Conservation (phyloP, 2,329 filamentous ascomycete genomes). For the Rhexocercosporidium sp. region DNA sequence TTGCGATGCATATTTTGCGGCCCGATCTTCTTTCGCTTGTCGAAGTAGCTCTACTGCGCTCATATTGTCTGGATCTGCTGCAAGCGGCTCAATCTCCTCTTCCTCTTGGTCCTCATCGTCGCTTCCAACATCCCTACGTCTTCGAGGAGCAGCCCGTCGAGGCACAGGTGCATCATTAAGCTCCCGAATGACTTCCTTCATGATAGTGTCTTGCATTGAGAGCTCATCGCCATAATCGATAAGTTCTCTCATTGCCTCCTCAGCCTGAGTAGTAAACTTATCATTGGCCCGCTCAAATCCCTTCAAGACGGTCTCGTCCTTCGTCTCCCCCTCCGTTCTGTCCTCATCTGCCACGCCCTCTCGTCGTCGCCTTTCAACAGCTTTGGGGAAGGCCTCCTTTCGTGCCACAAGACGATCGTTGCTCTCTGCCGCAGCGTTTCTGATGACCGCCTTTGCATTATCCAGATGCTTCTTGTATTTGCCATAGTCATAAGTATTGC, state of each 20-base stretch:
- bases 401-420: constrained; percentile 56
- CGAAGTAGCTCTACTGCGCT: constrained; percentile 46
- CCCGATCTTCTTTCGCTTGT: constrained; percentile 43
- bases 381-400: constrained; percentile 32
- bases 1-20: constrained; percentile 44
- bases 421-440: constrained; percentile 54
- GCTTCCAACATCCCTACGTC: constrained; percentile 35
- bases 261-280: constrained; percentile 58
- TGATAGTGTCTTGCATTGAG: constrained; percentile 35
- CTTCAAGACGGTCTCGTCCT: constrained; percentile 47
- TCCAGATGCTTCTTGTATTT: constrained; percentile 55
- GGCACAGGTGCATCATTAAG: constrained; percentile 25
- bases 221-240: constrained; percentile 61
- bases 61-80: constrained; percentile 33
- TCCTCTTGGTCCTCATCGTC: constrained; percentile 46
- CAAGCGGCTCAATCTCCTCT: constrained; percentile 48
- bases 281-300: constrained; percentile 53
- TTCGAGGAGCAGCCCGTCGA: constrained; percentile 43
- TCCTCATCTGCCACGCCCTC: constrained; percentile 43
- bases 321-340: constrained; percentile 40
- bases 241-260: constrained; percentile 59
- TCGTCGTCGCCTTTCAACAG: constrained; percentile 37
- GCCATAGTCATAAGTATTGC: constrained; percentile 47
- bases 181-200: constrained; percentile 42
- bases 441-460: constrained; percentile 52